Evolutionary conservation across 805 yeast genomes (phyloP).

Genomic region (Candida verbasci): DNA sequence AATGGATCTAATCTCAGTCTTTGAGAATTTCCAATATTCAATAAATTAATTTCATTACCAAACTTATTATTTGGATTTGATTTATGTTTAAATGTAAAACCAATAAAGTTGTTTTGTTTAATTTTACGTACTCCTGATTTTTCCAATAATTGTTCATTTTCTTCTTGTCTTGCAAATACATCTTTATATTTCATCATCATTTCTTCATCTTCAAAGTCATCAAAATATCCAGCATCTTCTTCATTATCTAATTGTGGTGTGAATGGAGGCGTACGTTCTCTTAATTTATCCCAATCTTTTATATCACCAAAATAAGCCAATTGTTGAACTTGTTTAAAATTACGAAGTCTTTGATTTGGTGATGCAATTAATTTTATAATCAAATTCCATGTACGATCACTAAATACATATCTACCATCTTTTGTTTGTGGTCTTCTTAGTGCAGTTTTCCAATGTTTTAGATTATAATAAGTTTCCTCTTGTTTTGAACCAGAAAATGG

Average conservation of each 20-base stretch:
- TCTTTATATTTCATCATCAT: conserved; percentile 98
- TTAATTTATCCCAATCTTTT: conserved; percentile 61
- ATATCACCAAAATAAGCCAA: conserved; percentile 83
- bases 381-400: conserved; percentile 94
- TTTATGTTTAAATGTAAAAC: conserved; percentile 93
- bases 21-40: conserved; percentile 17
- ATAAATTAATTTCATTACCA: conserved; percentile 31
- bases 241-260: conserved; percentile 96
- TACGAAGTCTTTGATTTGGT: conserved; percentile 68
- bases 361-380: conserved; percentile 76
- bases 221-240: conserved; percentile 98
- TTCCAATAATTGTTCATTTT: conserved; percentile 76
- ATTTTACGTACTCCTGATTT: conserved; percentile 29
- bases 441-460: conserved; percentile 88
- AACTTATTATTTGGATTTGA: conserved; percentile 50
- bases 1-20: conserved; percentile 34
- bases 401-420: conserved; percentile 86
- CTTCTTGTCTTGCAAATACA: conserved; percentile 87
- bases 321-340: conserved; percentile 74
- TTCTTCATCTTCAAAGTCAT: conserved; percentile 92
- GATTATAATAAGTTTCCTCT: conserved; percentile 90
- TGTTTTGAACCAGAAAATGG: conserved; percentile 93
- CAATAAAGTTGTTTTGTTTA: conserved; percentile 65
- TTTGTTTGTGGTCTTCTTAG: conserved; percentile 87
- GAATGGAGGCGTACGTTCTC: conserved; percentile 83